Conservation (phyloP, 164 flowering plant genomes). For the Piper betle region DNA sequence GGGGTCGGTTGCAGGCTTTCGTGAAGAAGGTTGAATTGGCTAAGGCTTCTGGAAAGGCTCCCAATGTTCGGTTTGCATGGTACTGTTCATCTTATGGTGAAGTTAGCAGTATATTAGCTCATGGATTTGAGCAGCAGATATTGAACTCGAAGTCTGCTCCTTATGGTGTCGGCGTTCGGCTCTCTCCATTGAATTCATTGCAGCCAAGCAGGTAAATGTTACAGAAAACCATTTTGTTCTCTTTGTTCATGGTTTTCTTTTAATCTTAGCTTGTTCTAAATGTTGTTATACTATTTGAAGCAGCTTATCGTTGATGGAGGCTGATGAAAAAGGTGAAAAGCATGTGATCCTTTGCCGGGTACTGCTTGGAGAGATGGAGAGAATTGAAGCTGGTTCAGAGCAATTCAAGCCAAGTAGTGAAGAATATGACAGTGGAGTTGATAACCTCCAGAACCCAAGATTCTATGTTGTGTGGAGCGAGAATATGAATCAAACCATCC, state of each 20-base stretch:
- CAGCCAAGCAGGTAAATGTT: conserved; percentile 24
- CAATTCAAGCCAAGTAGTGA: conserved; percentile 23
- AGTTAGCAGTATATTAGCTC: conserved; percentile 18
- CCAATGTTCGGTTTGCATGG: conserved; percentile 38
- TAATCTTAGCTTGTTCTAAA: neutral
- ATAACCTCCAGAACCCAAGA: conserved; percentile 35
- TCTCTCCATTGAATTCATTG: conserved; percentile 25
- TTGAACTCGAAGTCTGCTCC: too few relatives aligned
- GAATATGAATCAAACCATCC: conserved; percentile 37
- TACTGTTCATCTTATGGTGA: conserved; percentile 20
- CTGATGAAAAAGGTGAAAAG: conserved; percentile 28
- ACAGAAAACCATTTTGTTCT: neutral
- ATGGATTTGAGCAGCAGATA: conserved; percentile 29
- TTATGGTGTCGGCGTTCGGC: conserved; percentile 30
- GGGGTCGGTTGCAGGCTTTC: conserved; percentile 27
- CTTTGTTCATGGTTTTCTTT: neutral
- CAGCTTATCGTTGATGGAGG: neutral
- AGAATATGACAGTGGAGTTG: conserved; percentile 44
- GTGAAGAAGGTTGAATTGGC: conserved; percentile 23
- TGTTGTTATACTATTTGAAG: neutral
- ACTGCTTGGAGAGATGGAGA: conserved; percentile 41
- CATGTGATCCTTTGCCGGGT: conserved; percentile 48
- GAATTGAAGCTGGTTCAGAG: conserved; percentile 28
- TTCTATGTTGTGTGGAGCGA: conserved; percentile 40
- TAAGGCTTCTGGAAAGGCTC: conserved; percentile 20